Evolutionary conservation across 805 yeast species (phyloP), one percentile per base, ranked within the genome.

Genomic region (Sugiyamaella lignohabitans): DNA sequence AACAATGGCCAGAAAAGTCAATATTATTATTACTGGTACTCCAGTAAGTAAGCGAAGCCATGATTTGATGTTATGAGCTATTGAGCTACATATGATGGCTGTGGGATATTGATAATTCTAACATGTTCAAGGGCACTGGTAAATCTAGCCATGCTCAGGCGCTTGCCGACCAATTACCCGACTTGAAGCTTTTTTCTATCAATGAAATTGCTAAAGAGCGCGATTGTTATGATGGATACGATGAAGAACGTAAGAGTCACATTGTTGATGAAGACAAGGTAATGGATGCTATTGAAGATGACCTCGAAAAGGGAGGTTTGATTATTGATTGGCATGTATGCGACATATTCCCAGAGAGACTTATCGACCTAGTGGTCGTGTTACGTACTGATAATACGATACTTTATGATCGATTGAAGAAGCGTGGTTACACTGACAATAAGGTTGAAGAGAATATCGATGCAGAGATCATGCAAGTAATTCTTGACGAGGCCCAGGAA

Each of bases 291-390:
- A 65, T 93, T 42, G 96, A 89, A 63, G 81, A 82, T 4, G 75
- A 82, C 35, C 70, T 89, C 42, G 83, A 82, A 45, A 70, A 78
- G 53, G 99, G 99, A n/a, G 95, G 94, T 1, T 72, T 75, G n/a
- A 70, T 93, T 5, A 73, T 93, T 10, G 99, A 93, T 65, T 93
- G 98, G 98, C 99, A 93, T 63, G 93, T 91, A 39, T 87, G 95
- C 66, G 98, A 93, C 59, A 78, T 87, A 18, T 91, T 93, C 61
- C 98, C 98, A 1, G 98, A 88, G 61, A 71, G 94, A 55, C 75
- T 87, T 62, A 85, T 93, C 43, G 99, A 93, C 64, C 72, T 93
- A 52, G 98, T 93, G 4, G 84, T 88, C 35, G 98, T 93, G 1
- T 71, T 93, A 47, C 73, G 89, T 53, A 81, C 95, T 39, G 84